phyloP scores from a whole-genome alignment of 2,329 filamentous ascomycete genomes.

The Aspergillus amoenus region DNA sequence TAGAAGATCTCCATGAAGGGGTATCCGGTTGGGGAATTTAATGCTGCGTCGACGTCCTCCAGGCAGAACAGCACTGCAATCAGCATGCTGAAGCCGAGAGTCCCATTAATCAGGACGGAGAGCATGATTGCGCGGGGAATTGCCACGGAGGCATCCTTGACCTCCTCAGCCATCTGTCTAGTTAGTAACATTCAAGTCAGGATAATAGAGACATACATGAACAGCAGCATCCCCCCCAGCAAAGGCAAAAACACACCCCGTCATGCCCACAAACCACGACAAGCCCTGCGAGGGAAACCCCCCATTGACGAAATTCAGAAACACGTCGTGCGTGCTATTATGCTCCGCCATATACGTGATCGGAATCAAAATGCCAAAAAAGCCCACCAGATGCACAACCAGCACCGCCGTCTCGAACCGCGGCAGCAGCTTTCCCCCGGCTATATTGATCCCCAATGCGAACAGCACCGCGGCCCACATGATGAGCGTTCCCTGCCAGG shows the following conservation, averaged over 20 bases:
- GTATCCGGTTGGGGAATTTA: slow-evolving; percentile 43
- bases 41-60: slow-evolving; percentile 37
- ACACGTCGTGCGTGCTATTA: slow-evolving; percentile 40
- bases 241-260: slow-evolving; percentile 46
- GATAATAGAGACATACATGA: slow-evolving; percentile 28
- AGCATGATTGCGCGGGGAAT: slow-evolving; percentile 4
- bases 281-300: slow-evolving; percentile 40
- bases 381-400: background rate
- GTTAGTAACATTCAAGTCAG: background rate
- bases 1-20: slow-evolving; percentile 53
- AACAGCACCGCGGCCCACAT: background rate
- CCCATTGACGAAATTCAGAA: slow-evolving; percentile 45
- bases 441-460: background rate
- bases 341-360: slow-evolving; percentile 19
- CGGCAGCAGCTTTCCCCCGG: background rate
- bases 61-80: slow-evolving; percentile 44
- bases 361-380: background rate
- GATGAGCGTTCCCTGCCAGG: background rate
- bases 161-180: slow-evolving; percentile 1
- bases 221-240: slow-evolving; percentile 32
- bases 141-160: background rate
- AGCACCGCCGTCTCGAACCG: background rate
- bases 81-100: slow-evolving; percentile 32
- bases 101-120: slow-evolving; percentile 33
- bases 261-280: slow-evolving; percentile 46